Conservation (phyloP, 345 rosid species). For the Euphorbia peplus region DNA sequence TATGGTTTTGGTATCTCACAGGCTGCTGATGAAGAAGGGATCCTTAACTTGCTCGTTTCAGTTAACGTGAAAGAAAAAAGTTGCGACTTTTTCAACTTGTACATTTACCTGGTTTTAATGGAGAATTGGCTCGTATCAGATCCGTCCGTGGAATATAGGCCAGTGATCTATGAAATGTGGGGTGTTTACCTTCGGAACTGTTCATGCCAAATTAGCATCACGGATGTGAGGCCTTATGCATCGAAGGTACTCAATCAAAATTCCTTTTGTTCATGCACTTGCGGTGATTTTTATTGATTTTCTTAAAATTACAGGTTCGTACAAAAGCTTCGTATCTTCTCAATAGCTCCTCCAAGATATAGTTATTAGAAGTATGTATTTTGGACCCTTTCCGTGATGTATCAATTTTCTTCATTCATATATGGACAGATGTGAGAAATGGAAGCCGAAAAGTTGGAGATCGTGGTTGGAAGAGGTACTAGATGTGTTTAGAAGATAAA, state of each 20-base stretch:
- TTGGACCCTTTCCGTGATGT: not conserved
- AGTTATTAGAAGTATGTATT: constrained; percentile 1
- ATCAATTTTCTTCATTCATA: not conserved
- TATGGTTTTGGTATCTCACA: constrained; percentile 30
- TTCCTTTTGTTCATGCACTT: not conserved
- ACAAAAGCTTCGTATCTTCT: constrained; percentile 63
- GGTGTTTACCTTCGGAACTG: constrained; percentile 63
- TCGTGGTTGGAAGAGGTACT: not conserved
- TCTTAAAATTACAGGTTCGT: constrained; percentile 51
- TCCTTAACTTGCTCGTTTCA: constrained; percentile 50
- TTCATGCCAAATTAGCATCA: constrained; percentile 68
- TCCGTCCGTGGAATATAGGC: constrained; percentile 41
- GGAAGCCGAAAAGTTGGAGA: not conserved
- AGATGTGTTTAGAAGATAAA: not conserved
- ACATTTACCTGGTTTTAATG: constrained; percentile 52
- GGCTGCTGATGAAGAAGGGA: constrained; percentile 58
- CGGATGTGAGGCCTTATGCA: constrained; percentile 72
- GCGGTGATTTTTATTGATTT: not conserved
- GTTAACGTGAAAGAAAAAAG: constrained; percentile 55
- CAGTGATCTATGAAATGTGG: constrained; percentile 65
- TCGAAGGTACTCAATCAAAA: constrained; percentile 46
- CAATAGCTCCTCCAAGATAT: constrained; percentile 34
- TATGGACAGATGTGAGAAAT: not conserved
- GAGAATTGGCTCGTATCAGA: constrained; percentile 73
- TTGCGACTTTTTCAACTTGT: constrained; percentile 62